phyloP scores from a whole-genome alignment of 352 stramenopile genomes.

The Saprolegnia parasitica region DNA sequence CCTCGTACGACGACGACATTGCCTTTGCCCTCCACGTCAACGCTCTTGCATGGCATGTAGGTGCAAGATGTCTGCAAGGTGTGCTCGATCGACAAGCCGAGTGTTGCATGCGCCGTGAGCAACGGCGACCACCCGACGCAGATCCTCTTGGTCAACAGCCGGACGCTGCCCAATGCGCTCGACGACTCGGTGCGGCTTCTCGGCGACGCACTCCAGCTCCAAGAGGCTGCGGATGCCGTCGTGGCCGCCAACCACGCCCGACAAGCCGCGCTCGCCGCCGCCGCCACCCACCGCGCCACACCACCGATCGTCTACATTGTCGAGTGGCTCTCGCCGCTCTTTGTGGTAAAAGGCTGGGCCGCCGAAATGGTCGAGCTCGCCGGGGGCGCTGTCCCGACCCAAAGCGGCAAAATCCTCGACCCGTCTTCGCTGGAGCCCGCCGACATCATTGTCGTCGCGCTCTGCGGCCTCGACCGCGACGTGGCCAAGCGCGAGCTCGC shows the following conservation, averaged over 20 bases:
- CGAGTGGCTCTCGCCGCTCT: conserved; percentile 71
- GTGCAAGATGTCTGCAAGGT: conserved; percentile 61
- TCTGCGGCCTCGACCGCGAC: conserved; percentile 49
- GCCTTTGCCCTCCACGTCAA: too few species aligned
- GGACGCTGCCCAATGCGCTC: conserved; percentile 38
- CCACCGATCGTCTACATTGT: conserved; percentile 47
- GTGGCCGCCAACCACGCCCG: conserved; percentile 35
- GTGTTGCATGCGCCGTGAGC: conserved; percentile 36
- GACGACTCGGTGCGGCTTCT: conserved; percentile 49
- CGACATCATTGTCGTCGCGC: conserved; percentile 54
- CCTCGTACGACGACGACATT: conserved; percentile 36
- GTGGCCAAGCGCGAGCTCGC: conserved; percentile 44
- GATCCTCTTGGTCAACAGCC: conserved; percentile 24
- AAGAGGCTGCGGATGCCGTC: conserved; percentile 39
- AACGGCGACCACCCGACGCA: neutral
- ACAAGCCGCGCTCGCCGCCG: conserved; percentile 21
- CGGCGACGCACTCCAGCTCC: conserved; percentile 42
- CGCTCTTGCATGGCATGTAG: neutral
- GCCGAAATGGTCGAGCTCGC: conserved; percentile 53
- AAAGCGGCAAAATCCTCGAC: conserved; percentile 34
- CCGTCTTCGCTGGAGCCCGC: conserved; percentile 27
- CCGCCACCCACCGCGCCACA: conserved; percentile 9
- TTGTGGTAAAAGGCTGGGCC: conserved; percentile 62
- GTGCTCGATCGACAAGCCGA: conserved; percentile 64
- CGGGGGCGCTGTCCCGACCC: conserved; percentile 33